A percentile compares a stretch with the other conserved stretches of the same genome.
Evolutionary conservation across 2,329 filamentous ascomycete species (phyloP).

Genomic region (Hysterium pulicare): DNA sequence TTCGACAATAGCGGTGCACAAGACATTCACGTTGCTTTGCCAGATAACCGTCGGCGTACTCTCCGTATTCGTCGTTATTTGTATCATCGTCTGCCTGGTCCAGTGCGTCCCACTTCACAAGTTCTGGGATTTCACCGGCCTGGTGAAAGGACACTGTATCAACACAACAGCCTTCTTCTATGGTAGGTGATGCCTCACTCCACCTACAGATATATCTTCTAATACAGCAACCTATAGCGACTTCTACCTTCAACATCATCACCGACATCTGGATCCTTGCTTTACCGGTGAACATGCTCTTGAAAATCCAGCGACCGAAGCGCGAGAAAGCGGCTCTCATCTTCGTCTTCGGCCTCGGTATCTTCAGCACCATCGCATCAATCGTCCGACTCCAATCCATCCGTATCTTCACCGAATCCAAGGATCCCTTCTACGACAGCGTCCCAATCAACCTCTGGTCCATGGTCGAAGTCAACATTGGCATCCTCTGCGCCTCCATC

Average conservation of each 20-base stretch:
- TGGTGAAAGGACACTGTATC: conserved; percentile 26
- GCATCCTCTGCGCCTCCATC: conserved; percentile 83
- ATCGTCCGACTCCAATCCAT: conserved; percentile 52
- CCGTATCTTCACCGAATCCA: conserved; percentile 37
- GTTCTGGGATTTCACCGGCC: conserved; percentile 31
- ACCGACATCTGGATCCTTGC: conserved; percentile 83
- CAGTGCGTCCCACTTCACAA: conserved; percentile 32
- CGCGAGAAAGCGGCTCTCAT: conserved; percentile 84
- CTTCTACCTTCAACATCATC: conserved; percentile 77
- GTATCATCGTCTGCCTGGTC: conserved; percentile 20
- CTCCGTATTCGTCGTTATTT: conserved; percentile 19
- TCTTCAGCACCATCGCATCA: conserved; percentile 88
- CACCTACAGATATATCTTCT: not conserved
- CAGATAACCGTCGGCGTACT: conserved; percentile 26
- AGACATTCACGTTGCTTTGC: conserved; percentile 17
- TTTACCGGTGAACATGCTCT: conserved; percentile 79
- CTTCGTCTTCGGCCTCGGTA: conserved; percentile 75
- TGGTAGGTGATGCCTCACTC: conserved; percentile 14
- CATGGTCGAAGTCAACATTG: conserved; percentile 83
- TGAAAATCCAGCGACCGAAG: conserved; percentile 73
- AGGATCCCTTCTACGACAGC: conserved; percentile 64
- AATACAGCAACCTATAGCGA: conserved; percentile 11
- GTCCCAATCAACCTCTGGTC: conserved; percentile 91
- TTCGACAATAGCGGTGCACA: conserved; percentile 17
- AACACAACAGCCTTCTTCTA: conserved; percentile 34